Percentiles rank a stretch among this genome's conserved stretches.
Evolutionary conservation across 2,329 filamentous ascomycete species (phyloP).

Genomic region (Pezicula neosporulosa): DNA sequence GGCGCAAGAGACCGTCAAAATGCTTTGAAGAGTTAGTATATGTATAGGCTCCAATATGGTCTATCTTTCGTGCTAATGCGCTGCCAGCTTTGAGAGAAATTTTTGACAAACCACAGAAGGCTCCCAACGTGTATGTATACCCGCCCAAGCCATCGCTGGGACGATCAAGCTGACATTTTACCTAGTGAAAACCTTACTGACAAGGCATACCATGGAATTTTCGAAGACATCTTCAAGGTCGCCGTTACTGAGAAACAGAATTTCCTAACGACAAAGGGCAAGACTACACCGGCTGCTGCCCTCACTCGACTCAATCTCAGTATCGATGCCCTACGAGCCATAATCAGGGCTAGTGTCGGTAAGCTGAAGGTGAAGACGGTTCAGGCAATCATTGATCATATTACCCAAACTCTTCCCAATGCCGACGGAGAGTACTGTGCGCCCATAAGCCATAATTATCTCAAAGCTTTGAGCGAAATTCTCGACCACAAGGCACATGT

Average conservation of each 20-base stretch:
- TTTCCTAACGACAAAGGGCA: constrained; percentile 53
- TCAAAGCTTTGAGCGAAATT: constrained; percentile 69
- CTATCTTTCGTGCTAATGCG: neutral
- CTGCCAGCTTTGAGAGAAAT: constrained; percentile 23
- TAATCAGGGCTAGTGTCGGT: constrained; percentile 65
- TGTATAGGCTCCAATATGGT: neutral
- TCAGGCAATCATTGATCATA: constrained; percentile 75
- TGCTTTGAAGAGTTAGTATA: constrained; percentile 8
- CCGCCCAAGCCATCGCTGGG: neutral
- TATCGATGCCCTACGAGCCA: constrained; percentile 67
- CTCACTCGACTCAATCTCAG: constrained; percentile 61
- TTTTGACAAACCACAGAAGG: constrained; percentile 22
- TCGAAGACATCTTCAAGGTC: constrained; percentile 74
- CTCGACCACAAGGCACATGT: constrained; percentile 73
- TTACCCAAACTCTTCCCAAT: constrained; percentile 68
- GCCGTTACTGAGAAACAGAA: constrained; percentile 63
- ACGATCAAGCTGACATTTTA: constrained; percentile 9
- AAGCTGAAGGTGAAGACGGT: constrained; percentile 74
- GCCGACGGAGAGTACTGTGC: constrained; percentile 61
- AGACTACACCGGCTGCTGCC: constrained; percentile 45
- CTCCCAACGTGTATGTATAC: constrained; percentile 22
- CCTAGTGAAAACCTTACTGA: constrained; percentile 53
- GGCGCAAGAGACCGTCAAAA: constrained; percentile 7
- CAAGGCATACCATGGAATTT: constrained; percentile 76
- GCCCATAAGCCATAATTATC: constrained; percentile 72